Percentiles rank a stretch among this genome's conserved stretches.
Evolutionary conservation across 495 filamentous ascomycete genomes (phyloP).

Genomic region (Neurospora africana): DNA sequence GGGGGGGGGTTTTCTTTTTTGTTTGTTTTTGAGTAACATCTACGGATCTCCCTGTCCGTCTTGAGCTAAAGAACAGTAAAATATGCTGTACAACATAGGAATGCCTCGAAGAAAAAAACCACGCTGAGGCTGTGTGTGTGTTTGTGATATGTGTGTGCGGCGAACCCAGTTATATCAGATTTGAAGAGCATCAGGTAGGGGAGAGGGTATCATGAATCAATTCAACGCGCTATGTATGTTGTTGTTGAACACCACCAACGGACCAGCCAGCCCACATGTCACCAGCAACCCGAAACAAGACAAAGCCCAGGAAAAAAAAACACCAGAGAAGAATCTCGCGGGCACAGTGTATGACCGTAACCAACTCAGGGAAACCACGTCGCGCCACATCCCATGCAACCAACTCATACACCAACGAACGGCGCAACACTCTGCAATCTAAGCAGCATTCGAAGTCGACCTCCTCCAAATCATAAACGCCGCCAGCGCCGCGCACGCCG

Average conservation of each 20-base stretch:
- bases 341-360: neutral
- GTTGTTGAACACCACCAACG: neutral
- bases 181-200: neutral
- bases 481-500: conserved; percentile 69
- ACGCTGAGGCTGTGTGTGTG: neutral
- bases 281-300: neutral
- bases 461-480: conserved; percentile 60
- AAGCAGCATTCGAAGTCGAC: conserved; percentile 26
- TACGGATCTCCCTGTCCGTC: neutral
- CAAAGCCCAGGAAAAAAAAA: neutral
- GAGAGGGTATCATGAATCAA: neutral
- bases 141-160: too few species aligned
- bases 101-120: neutral
- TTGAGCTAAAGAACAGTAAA: neutral
- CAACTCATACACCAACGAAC: neutral
- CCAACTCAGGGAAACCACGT: neutral
- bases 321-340: neutral
- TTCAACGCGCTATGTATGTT: neutral
- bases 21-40: too few species aligned
- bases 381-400: neutral
- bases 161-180: too few species aligned
- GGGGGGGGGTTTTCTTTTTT: too few species aligned
- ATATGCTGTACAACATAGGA: neutral
- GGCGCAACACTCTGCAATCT: neutral
- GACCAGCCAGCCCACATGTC: neutral